Evolutionary conservation across 2,329 filamentous ascomycete species (phyloP), one percentile per base, ranked within the genome.

Genomic region (Diaporthe amygdali): DNA sequence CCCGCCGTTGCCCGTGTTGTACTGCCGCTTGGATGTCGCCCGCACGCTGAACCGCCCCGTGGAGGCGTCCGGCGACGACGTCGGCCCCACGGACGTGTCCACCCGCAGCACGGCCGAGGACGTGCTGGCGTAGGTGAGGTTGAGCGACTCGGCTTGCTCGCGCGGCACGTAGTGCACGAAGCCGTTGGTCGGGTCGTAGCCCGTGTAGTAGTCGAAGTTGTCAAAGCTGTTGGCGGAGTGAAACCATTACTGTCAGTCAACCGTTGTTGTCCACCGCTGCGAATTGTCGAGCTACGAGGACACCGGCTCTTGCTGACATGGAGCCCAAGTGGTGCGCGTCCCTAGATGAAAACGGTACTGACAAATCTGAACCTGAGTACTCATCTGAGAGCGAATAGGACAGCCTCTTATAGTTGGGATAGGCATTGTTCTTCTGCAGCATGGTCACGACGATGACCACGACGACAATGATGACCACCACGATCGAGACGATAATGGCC

Each of bases 31-130:
- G 44, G 90, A 92, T 72, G 89, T 85, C 69, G 92, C 81, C 17
- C 90, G 89, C 17, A 92, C 89, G 0, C 89, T 91, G 79, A 88
- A 88, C 27, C 90, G 89, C 61, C 90, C 90, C 0, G 85, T 89
- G 3, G 85, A 85, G 22, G 89, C 86, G 52, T 70, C 46, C 22
- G 34, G 46, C 41, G 54, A 8, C 61, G 56, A 44, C 52, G 61
- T 27, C 5, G 61, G 15, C 22, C 52, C 49, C 20, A 90, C 87
- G 2, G 84, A 85, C 14, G 89, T 90, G 77, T 93, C 91, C 63
- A 93, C 91, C 52, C 82, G 84, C 37, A 93, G 78, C 22, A 92
- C 76, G 12, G 90, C 90, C 0, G 87, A 84, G 47, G 81, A 80
- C 1, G 82, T 75, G 1, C 86, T 85, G 7, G 90, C 88, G 75